Evolutionary conservation across 2,329 filamentous ascomycete genomes (phyloP).

Genomic region (Ophiostoma tasmaniense): DNA sequence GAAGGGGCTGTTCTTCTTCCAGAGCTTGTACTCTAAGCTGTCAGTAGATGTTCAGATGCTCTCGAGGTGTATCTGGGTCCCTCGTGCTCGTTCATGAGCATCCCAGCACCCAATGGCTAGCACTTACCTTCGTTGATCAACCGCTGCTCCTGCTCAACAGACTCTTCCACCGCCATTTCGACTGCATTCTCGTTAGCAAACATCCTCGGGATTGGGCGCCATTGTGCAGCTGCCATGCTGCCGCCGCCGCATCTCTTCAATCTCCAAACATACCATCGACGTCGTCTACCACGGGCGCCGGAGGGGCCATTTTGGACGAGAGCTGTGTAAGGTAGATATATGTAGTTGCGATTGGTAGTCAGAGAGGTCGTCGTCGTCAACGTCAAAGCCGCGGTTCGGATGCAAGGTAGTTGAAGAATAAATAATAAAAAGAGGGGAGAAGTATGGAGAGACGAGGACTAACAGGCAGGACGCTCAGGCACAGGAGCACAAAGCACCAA

Average conservation of each 20-base stretch:
- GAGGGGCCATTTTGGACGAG: constrained; percentile 35
- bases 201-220: background rate
- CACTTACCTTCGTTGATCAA: constrained; percentile 77
- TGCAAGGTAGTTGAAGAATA: background rate
- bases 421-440: background rate
- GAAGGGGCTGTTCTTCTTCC: constrained; percentile 99
- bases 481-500: background rate
- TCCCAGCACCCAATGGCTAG: background rate
- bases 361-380: background rate
- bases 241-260: background rate
- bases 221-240: background rate
- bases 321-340: background rate
- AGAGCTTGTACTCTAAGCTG: constrained; percentile 85
- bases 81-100: background rate
- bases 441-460: background rate
- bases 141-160: constrained; percentile 61
- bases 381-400: background rate
- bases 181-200: background rate
- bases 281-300: constrained; percentile 38
- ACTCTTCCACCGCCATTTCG: constrained; percentile 36
- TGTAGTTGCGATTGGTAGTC: background rate
- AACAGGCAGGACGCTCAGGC: background rate
- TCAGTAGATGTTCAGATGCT: background rate
- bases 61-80: background rate
- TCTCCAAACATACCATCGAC: constrained; percentile 36